Evolutionary conservation across 192 early-diverging fungal genomes (phyloP), one percentile per base, ranked within the genome.

Genomic region (Chytriomyces confervae): DNA sequence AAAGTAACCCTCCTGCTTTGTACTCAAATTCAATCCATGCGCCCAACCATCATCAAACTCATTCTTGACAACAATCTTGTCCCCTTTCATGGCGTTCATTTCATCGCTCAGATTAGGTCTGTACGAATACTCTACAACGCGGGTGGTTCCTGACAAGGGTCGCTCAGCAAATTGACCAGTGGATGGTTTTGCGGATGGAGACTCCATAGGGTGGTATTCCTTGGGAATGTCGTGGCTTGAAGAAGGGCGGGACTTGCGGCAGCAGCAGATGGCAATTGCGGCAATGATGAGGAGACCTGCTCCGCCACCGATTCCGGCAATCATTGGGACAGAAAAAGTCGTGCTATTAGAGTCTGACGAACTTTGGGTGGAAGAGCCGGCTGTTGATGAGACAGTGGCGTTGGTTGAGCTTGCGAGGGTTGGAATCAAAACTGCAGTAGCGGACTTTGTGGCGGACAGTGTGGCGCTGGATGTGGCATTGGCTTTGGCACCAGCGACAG

Each of bases 1-100:
- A 72, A 86, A 87, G 72, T 60, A 57, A 10, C 87, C 87, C 53
- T 81, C 85, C 75, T 82, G 72, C 23, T 84, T 78, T 10, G 86
- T 81, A 60, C 62, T 86, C 79, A 84, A 62, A 76, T 87, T 87
- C 57, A 77, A 76, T 5, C 48, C 70, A 36, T 74, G 6, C 16
- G 75, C 84, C 86, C 86, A 87, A 57, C 53, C 82, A 72, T 86
- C 85, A 45, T 85, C 84, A 60, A 61, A 74, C 44, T 43, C 45
- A 8, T 74, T 62, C 72, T 62, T 62, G 7, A 74, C 27, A n/a
- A 50, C 24, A 61, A 74, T 61, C 27, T 43, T 50, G 46, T 74
- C 72, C 0, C 72, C 72, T 6, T 16, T 27, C 24, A 9, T 20
- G 18, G 43, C 23, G n/a, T 62, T 20, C 23, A 74, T 45, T 48